Percentiles rank a stretch among this genome's conserved stretches.
Evolutionary conservation across 2,329 filamentous ascomycete species (phyloP).

Genomic region (Diaporthe citri): DNA sequence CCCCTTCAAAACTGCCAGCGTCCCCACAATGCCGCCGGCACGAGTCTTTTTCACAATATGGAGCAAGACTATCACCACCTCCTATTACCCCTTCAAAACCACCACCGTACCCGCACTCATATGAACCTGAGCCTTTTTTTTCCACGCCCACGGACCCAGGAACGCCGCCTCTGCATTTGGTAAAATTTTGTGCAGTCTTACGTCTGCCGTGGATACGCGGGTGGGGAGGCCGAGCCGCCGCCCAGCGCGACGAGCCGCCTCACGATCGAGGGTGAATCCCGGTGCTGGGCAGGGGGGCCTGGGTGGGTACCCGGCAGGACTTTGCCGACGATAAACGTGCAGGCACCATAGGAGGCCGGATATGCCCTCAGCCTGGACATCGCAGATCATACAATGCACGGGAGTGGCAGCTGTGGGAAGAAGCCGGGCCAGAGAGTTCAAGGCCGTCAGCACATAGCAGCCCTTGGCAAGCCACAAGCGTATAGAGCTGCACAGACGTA

Average conservation of each 20-base stretch:
- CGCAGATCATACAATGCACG: background rate
- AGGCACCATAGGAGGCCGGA: background rate
- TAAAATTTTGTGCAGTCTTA: constrained; percentile 2
- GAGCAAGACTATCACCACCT: constrained; percentile 8
- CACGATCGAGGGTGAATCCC: background rate
- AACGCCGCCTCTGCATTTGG: background rate
- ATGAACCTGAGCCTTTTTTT: background rate
- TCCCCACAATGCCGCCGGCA: background rate
- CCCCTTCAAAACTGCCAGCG: background rate
- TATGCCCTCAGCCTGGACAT: background rate
- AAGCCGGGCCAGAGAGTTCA: background rate
- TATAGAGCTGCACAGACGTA: background rate
- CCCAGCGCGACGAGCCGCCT: background rate
- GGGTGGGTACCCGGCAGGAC: too few species aligned
- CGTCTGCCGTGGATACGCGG: background rate
- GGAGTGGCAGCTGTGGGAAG: background rate
- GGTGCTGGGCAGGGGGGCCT: background rate
- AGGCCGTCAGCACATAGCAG: background rate
- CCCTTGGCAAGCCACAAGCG: background rate
- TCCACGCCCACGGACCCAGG: background rate
- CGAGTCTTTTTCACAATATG: constrained; percentile 5
- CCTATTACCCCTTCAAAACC: constrained; percentile 17
- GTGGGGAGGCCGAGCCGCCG: constrained; percentile 3
- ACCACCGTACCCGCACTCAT: background rate
- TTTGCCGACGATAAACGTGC: background rate